Evolutionary conservation across 495 filamentous ascomycete genomes (phyloP).

Genomic region (Trichocladium uniseriatum): DNA sequence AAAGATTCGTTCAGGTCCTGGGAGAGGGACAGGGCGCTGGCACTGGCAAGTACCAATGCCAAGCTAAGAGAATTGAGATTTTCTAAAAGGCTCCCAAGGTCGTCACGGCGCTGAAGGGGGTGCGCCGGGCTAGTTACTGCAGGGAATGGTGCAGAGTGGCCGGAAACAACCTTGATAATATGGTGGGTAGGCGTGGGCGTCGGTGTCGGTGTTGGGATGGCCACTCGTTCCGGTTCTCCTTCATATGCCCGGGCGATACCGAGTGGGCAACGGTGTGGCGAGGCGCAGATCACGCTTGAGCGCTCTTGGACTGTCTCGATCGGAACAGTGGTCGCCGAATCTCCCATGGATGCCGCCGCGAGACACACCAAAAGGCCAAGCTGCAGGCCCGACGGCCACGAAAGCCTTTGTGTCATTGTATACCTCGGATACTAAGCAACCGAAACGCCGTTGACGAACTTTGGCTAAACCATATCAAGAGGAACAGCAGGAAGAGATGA

Average conservation of each 20-base stretch:
- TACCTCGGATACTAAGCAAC: not conserved
- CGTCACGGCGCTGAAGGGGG: not conserved
- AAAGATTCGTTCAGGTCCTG: conserved; percentile 10
- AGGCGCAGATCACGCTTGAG: no score
- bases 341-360: not conserved
- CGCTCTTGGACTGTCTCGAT: no score
- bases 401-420: not conserved
- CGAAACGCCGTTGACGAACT: conserved; percentile 1
- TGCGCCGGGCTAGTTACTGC: not conserved
- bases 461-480: not conserved
- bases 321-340: no score
- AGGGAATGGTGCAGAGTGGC: not conserved
- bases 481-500: not conserved
- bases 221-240: no score
- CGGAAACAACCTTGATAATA: not conserved
- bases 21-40: conserved; percentile 6
- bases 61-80: conserved; percentile 15
- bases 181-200: not conserved
- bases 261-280: no score
- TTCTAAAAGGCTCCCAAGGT: not conserved
- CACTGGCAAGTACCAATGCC: conserved; percentile 9
- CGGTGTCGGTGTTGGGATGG: not conserved
- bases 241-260: no score
- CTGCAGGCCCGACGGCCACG: not conserved
- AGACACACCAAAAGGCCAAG: not conserved